These are phyloP conservation scores for Ophiocordyceps australis DNA, from an alignment of 2,329 filamentous ascomycete genomes.

Conservation along the genomic window DNA sequence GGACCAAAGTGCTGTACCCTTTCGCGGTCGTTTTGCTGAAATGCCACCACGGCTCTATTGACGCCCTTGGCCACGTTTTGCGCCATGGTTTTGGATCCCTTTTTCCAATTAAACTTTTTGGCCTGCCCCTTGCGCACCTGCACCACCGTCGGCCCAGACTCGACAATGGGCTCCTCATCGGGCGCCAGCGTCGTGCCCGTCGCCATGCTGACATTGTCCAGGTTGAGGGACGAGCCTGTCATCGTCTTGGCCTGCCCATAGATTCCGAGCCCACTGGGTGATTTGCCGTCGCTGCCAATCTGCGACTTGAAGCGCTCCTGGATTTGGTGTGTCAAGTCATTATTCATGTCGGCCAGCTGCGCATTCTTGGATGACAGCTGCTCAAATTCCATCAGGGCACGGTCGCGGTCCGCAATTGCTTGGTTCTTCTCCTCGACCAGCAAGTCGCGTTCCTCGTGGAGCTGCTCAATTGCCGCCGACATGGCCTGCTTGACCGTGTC, in stretches of 20 bases:
- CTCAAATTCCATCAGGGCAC: slow-evolving; percentile 88
- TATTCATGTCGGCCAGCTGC: slow-evolving; percentile 87
- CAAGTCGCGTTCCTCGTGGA: slow-evolving; percentile 58
- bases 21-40: slow-evolving; percentile 41
- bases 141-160: slow-evolving; percentile 74
- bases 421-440: slow-evolving; percentile 72
- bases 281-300: slow-evolving; percentile 29
- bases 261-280: slow-evolving; percentile 37
- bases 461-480: slow-evolving; percentile 36
- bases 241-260: slow-evolving; percentile 33
- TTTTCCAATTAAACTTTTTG: slow-evolving; percentile 99
- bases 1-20: slow-evolving; percentile 31
- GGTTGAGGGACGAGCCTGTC: slow-evolving; percentile 29
- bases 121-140: slow-evolving; percentile 87
- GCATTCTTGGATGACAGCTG: slow-evolving; percentile 87
- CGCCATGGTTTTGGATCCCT: slow-evolving; percentile 80
- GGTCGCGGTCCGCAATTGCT: slow-evolving; percentile 72
- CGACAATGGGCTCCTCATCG: slow-evolving; percentile 49
- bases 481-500: slow-evolving; percentile 42
- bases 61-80: slow-evolving; percentile 90
- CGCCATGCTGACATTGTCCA: slow-evolving; percentile 33
- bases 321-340: slow-evolving; percentile 84
- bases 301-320: slow-evolving; percentile 83
- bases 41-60: slow-evolving; percentile 74
- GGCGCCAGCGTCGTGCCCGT: slow-evolving; percentile 41